phyloP scores from a whole-genome alignment of 495 filamentous ascomycete genomes.

The Neurospora sp. region DNA sequence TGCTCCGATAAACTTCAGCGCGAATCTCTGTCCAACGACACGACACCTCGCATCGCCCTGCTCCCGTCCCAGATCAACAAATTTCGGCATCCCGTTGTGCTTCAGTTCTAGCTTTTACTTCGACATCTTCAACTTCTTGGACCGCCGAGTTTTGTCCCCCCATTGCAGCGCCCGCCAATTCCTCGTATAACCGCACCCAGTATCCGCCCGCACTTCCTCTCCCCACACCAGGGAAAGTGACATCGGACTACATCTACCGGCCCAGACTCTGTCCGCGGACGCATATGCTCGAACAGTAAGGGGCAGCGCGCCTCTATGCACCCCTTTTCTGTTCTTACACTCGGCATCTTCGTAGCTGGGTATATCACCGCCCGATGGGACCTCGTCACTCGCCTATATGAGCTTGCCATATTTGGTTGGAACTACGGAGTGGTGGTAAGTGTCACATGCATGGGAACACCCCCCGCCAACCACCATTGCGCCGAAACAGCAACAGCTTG shows the following conservation, averaged over 20 bases:
- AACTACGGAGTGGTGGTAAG: conserved; percentile 95
- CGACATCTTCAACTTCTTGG: background rate
- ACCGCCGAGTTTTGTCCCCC: background rate
- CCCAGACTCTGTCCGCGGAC: background rate
- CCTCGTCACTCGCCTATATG: conserved; percentile 88
- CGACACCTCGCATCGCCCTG: background rate
- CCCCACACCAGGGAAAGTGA: background rate
- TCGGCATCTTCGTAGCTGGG: conserved; percentile 97
- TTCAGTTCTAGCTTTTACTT: background rate
- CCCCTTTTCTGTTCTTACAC: conserved; percentile 86
- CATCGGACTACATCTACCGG: background rate
- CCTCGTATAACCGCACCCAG: background rate
- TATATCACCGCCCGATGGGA: conserved; percentile 99
- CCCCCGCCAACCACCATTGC: background rate
- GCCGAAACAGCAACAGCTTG: background rate
- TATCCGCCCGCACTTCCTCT: background rate
- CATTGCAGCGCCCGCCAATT: background rate
- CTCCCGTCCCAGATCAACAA: background rate
- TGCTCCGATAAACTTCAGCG: background rate
- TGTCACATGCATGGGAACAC: conserved; percentile 4
- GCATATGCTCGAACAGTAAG: conserved; percentile 20
- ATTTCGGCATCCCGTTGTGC: background rate
- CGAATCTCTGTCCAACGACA: background rate
- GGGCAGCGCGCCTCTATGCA: conserved; percentile 60
- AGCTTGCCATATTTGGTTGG: conserved; percentile 94